Percentiles rank a stretch among this genome's conserved stretches.
Evolutionary conservation across 129 eudicot genomes (phyloP).

Genomic region (Artemisia argyi): DNA sequence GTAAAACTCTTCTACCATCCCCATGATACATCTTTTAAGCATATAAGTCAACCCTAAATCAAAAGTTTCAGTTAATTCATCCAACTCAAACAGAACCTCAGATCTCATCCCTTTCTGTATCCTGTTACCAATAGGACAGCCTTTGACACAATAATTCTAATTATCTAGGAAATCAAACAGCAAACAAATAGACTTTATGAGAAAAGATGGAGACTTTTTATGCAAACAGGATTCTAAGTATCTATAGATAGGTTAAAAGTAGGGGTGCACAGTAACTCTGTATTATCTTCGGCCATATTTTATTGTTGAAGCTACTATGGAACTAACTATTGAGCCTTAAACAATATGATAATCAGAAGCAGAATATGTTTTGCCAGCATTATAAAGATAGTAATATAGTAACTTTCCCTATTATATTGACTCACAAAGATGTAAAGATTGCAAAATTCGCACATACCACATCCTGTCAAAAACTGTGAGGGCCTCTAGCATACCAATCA

Average conservation of each 20-base stretch:
- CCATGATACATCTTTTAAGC: too few relatives aligned
- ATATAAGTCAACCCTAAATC: too few relatives aligned
- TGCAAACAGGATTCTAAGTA: not conserved
- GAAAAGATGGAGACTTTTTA: not conserved
- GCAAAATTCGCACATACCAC: constrained; percentile 80
- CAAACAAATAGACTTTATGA: not conserved
- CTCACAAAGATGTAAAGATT: not conserved
- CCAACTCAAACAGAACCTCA: too few relatives aligned
- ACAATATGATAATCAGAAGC: not conserved
- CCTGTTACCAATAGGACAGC: too few relatives aligned
- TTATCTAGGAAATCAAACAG: not conserved
- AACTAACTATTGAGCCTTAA: not conserved
- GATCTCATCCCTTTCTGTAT: too few relatives aligned
- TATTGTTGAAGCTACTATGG: not conserved
- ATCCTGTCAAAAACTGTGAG: constrained; percentile 73
- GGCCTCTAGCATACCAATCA: constrained; percentile 88
- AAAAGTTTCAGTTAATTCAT: too few relatives aligned
- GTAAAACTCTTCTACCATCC: too few relatives aligned
- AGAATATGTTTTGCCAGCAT: not conserved
- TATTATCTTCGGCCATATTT: not conserved
- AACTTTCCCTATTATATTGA: not conserved
- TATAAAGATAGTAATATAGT: not conserved
- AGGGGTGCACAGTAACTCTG: not conserved
- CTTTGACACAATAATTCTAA: too few relatives aligned
- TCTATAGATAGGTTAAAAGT: not conserved